Base-by-base conservation (phyloP, 371 early-diverging fungal genomes). In the Apophysomyces elegans region DNA sequence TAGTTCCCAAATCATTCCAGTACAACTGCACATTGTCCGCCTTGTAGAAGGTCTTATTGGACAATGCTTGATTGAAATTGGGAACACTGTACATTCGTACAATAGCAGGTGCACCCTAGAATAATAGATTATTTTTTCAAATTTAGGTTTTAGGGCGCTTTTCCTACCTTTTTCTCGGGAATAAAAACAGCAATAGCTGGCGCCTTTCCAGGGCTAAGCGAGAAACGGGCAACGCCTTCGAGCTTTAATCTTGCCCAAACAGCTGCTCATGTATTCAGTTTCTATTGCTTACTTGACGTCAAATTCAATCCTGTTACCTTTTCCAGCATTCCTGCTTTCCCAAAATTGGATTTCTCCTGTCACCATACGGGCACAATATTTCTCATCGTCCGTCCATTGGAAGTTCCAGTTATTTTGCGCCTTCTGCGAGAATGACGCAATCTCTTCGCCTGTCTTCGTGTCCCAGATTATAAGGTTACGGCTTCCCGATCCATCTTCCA, bases 1-100 rank as follows among this genome's bases (percentile, higher is more conserved):
- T 88, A 56, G 95, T 94, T 36, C 97, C 98, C n/a, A 95, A 82
- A 58, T 83, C 81, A 77, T 96, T 97, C 99, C 99, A 99, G 72
- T 89, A 82, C 82, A 97, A 91, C 66, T 93, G 88, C 26, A 94
- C 90, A 43, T 88, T 87, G 65, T 99, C 99, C 5, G 97, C 98
- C 78, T 94, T 93, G 81, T 85, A 97, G 74, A 99, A 96, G 4
- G 95, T 91, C 81, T 96, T 97, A 76, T 88, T 88, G 45, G 96
- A 89, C 63, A 93, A 71, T 4, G 95, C 91, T 35, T 83, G 71
- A 18, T 81, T 81, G 68, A 92, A 91, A 74, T 86, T 90, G 65
- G 90, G 88, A 64, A 96, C 83, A 58, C 89, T 84, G 74, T 87
- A 95, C 81, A 95, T 85, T 65, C 90, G 87, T 60, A 95, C 92